Evolutionary conservation across 2,329 filamentous ascomycete species (phyloP).

Genomic region (Cadophora gregata): DNA sequence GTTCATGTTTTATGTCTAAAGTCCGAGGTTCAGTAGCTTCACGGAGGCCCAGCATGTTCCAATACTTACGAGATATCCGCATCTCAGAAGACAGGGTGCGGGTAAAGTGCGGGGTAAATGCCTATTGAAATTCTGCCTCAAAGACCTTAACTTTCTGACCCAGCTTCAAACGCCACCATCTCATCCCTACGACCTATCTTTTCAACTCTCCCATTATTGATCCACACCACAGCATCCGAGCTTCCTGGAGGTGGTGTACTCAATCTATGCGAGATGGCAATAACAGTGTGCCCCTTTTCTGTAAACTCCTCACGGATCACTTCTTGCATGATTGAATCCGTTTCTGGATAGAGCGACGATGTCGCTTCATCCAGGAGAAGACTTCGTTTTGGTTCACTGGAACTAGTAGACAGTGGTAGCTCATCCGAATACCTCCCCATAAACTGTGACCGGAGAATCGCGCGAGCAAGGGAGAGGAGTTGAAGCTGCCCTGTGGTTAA

Average conservation of each 20-base stretch:
- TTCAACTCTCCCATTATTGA: background rate
- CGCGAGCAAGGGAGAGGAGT: background rate
- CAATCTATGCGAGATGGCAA: background rate
- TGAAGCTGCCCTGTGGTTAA: background rate
- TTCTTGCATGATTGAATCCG: slow-evolving; percentile 2
- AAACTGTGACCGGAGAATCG: background rate
- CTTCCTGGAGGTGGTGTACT: background rate
- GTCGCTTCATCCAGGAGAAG: background rate
- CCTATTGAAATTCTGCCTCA: background rate
- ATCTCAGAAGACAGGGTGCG: too few relatives aligned
- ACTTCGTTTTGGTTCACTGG: background rate
- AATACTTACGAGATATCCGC: too few relatives aligned
- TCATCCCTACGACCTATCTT: background rate
- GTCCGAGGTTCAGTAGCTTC: too few relatives aligned
- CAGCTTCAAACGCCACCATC: background rate
- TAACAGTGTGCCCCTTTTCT: background rate
- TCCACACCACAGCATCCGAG: background rate
- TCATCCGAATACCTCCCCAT: background rate
- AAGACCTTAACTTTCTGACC: background rate
- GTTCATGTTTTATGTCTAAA: too few relatives aligned
- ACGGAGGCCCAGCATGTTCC: too few relatives aligned
- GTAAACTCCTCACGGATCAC: background rate
- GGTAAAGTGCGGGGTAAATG: too few relatives aligned
- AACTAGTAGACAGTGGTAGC: too few relatives aligned
- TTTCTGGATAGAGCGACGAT: background rate